A percentile compares a stretch with the other conserved stretches of the same genome.
phyloP scores from a whole-genome alignment of 495 filamentous ascomycete species.

The Talaromyces stipitatus region DNA sequence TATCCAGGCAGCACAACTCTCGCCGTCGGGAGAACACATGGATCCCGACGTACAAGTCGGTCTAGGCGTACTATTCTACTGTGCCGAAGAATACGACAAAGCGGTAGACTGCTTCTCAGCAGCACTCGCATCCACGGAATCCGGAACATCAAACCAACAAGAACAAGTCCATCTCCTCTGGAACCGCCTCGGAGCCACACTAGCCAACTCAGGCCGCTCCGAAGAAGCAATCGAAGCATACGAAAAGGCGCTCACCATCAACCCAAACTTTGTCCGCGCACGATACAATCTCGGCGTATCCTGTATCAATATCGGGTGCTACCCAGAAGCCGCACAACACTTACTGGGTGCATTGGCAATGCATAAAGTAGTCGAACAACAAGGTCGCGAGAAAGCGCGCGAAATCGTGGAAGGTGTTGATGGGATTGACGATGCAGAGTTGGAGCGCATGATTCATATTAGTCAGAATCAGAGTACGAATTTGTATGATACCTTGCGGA shows the following conservation, averaged over 20 bases:
- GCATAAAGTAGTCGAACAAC: slow-evolving; percentile 88
- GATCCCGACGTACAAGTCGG: slow-evolving; percentile 98
- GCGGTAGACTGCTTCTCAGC: slow-evolving; percentile 97
- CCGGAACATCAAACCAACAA: slow-evolving; percentile 64
- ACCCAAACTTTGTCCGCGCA: slow-evolving; percentile 92
- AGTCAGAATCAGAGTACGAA: slow-evolving; percentile 94
- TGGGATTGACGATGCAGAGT: slow-evolving; percentile 54
- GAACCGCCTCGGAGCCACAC: slow-evolving; percentile 94
- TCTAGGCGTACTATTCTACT: slow-evolving; percentile 95
- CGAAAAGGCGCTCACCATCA: slow-evolving; percentile 78
- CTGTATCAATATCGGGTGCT: slow-evolving; percentile 97
- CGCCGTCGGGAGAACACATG: slow-evolving; percentile 81
- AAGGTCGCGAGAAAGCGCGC: slow-evolving; percentile 71
- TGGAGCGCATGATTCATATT: slow-evolving; percentile 67
- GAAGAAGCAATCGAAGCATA: slow-evolving; percentile 97
- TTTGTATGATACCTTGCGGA: slow-evolving; percentile 81
- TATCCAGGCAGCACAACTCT: slow-evolving; percentile 84
- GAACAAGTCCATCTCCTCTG: slow-evolving; percentile 86
- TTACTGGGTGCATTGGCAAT: slow-evolving; percentile 90
- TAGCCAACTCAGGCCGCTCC: slow-evolving; percentile 85
- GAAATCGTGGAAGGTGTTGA: slow-evolving; percentile 65
- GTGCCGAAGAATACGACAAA: slow-evolving; percentile 94
- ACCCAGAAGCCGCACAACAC: slow-evolving; percentile 86
- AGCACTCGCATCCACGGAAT: slow-evolving; percentile 74
- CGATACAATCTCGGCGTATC: slow-evolving; percentile 94